Evolutionary conservation across 176 grass and related monocot species (phyloP).

Genomic region (Phoenix roebelenii): DNA sequence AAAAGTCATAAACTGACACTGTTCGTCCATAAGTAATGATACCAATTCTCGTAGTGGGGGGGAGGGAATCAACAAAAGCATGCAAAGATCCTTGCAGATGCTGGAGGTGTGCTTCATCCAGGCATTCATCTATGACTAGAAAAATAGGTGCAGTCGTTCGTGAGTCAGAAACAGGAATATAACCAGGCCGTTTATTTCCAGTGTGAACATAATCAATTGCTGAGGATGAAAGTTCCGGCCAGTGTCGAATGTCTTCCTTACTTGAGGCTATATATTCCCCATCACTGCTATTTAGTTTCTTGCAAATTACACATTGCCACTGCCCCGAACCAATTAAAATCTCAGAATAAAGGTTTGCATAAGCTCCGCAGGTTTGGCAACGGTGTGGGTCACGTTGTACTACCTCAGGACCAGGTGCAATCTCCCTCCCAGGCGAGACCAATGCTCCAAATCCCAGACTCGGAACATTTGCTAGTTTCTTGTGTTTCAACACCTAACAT

Average conservation of each 20-base stretch:
- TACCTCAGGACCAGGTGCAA: constrained; percentile 52
- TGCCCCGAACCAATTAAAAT: constrained; percentile 53
- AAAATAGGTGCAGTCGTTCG: constrained; percentile 73
- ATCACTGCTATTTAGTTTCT: constrained; percentile 68
- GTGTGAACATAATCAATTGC: constrained; percentile 74
- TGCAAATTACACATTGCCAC: constrained; percentile 91
- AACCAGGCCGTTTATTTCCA: constrained; percentile 60
- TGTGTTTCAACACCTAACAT: constrained; percentile 73
- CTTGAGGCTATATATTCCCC: constrained; percentile 72
- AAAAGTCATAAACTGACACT: constrained; percentile 95
- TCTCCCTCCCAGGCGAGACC: constrained; percentile 72
- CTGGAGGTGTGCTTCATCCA: constrained; percentile 80
- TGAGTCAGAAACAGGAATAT: constrained; percentile 52
- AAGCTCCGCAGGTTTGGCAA: constrained; percentile 80
- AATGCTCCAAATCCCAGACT: constrained; percentile 87
- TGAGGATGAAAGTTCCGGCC: constrained; percentile 51
- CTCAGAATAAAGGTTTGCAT: constrained; percentile 72
- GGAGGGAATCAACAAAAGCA: constrained; percentile 84
- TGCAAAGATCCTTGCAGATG: constrained; percentile 98
- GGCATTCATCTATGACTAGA: constrained; percentile 85
- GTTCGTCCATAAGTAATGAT: constrained; percentile 89
- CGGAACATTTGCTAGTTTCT: constrained; percentile 72
- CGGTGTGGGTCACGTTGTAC: constrained; percentile 53
- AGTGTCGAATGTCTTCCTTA: constrained; percentile 64
- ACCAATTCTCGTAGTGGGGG: constrained; percentile 59